Base-by-base conservation (phyloP, 495 filamentous ascomycete genomes). In the Penicillium steckii region DNA sequence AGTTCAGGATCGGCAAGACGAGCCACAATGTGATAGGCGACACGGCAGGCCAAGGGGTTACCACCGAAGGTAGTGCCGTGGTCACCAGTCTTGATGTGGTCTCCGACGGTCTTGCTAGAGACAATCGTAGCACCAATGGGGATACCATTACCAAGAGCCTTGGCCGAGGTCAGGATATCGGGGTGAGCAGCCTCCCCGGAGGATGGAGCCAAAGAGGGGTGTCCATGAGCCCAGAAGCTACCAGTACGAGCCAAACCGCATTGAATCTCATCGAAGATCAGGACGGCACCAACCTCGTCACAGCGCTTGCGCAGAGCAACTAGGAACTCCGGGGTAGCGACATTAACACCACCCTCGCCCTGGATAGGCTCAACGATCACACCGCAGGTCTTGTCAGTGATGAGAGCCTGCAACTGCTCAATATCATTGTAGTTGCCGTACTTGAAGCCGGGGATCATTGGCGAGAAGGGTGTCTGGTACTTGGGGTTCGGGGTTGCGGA, bases 331-430 rank as follows among this genome's bases (percentile, higher is more conserved):
- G 85, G 82, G 4, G 80, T 88, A 2, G 89, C 94, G 9, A 89
- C 83, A 56, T 90, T 87, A 29, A 98, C 86, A 54, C 94, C 94
- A 30, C 94, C 94, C 74, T 98, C 94, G 32, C 94, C 94, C 72
- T 98, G 94, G 56, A 98, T 97, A 12, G 94, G 94, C 76, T 98
- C 94, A 19, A 97, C 81, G 44, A 98, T 89, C n/a, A 97, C 94
- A 58, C 90, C 89, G 65, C 91, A 96, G 1, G 95, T 97, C 46
- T 85, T 82, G 4, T 88, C 84, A 0, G 87, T 96, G 24, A 98
- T 81, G 8, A 96, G 75, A 2, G 76, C 73, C 25, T 85, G 67
- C 29, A 97, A 75, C 18, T 78, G 82, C 17, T 73, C 81, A 12
- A 89, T 70, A 65, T 97, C 85, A 61, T 98, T 97, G 76, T 86